Percentiles rank a stretch among this genome's conserved stretches.
phyloP scores from a whole-genome alignment of 495 filamentous ascomycete genomes.

The Darksidea phi region DNA sequence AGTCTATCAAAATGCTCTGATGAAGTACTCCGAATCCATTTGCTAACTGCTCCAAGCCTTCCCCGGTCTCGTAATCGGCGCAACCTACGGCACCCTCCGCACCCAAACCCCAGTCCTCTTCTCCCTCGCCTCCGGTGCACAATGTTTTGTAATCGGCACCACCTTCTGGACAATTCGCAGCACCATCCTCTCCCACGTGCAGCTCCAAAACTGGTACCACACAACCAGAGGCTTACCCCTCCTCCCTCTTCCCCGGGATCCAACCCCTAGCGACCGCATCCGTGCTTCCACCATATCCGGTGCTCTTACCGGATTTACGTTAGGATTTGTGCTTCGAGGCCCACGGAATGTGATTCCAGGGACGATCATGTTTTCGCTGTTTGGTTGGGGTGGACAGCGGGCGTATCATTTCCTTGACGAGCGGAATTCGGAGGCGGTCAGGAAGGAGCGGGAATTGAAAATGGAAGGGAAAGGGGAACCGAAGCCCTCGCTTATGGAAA shows the following conservation, averaged over 20 bases:
- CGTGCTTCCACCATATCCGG: conserved; percentile 68
- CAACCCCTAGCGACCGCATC: conserved; percentile 54
- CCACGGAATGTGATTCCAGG: conserved; percentile 34
- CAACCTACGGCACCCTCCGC: conserved; percentile 63
- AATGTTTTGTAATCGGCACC: conserved; percentile 75
- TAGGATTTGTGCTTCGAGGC: conserved; percentile 66
- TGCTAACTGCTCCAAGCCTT: conserved; percentile 52
- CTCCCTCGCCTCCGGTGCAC: conserved; percentile 66
- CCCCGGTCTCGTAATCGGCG: conserved; percentile 70
- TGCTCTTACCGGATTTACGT: conserved; percentile 61
- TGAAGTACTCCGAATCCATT: background rate
- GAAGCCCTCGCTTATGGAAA: conserved; percentile 42
- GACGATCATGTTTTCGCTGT: conserved; percentile 56
- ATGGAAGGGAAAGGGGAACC: conserved; percentile 39
- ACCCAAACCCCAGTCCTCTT: conserved; percentile 67
- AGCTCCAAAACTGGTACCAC: conserved; percentile 19
- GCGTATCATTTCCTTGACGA: conserved; percentile 56
- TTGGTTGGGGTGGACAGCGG: conserved; percentile 60
- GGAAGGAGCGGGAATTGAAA: background rate
- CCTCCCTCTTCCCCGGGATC: conserved; percentile 36
- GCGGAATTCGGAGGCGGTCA: conserved; percentile 34
- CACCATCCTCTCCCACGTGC: conserved; percentile 43
- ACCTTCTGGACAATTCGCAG: conserved; percentile 66
- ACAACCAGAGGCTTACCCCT: conserved; percentile 14
- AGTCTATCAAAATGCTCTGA: background rate